phyloP scores from a whole-genome alignment of 345 rosid species.

The Mangifera indica region DNA sequence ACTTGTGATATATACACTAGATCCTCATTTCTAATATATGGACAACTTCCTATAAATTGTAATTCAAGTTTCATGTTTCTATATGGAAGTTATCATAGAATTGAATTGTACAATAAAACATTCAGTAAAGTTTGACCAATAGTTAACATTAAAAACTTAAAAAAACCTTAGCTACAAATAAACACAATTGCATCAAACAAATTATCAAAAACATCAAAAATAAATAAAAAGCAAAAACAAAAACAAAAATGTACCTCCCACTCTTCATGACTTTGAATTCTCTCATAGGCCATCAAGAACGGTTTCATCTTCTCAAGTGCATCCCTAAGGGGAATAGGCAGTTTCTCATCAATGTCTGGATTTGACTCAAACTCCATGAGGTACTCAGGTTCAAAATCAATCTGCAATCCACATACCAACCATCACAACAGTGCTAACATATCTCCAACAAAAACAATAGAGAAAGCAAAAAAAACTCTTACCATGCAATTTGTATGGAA shows the following conservation, averaged over 20 bases:
- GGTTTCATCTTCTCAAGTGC: constrained; percentile 91
- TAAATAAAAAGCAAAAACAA: too few species aligned
- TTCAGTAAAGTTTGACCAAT: too few species aligned
- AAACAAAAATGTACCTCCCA: constrained; percentile 67
- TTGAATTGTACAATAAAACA: too few species aligned
- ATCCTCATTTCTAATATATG: neutral
- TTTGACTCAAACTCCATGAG: constrained; percentile 75
- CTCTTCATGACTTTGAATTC: constrained; percentile 78
- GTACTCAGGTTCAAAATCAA: constrained; percentile 90
- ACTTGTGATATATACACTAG: neutral
- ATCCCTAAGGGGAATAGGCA: constrained; percentile 72
- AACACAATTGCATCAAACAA: neutral
- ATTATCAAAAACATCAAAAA: neutral
- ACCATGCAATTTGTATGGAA: constrained; percentile 66
- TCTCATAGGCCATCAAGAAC: constrained; percentile 85
- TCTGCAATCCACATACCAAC: constrained; percentile 39
- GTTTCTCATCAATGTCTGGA: constrained; percentile 88
- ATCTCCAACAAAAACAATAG: neutral
- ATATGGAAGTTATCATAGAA: too few species aligned
- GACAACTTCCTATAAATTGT: too few species aligned
- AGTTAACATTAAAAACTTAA: too few species aligned
- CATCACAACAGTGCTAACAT: neutral
- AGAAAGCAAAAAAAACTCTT: neutral
- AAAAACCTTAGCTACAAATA: neutral
- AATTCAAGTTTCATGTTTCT: too few species aligned